phyloP scores from a whole-genome alignment of 2,329 filamentous ascomycete genomes.

The Diaporthe helianthi region DNA sequence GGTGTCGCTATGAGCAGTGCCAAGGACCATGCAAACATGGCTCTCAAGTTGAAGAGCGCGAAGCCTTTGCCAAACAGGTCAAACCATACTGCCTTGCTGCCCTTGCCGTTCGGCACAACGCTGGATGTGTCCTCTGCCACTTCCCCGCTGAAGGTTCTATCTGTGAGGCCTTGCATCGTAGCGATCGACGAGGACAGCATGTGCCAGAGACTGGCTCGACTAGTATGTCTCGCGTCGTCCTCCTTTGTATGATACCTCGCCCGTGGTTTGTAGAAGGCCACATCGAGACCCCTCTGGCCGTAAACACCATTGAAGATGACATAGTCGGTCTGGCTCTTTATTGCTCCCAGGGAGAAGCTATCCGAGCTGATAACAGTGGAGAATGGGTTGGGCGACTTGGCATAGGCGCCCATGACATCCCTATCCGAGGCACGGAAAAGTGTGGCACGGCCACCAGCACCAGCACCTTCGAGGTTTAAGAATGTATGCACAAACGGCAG shows the following conservation, averaged over 20 bases:
- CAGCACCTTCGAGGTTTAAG: constrained; percentile 92
- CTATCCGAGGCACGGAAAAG: constrained; percentile 89
- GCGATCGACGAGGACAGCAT: constrained; percentile 88
- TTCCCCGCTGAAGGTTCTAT: constrained; percentile 68
- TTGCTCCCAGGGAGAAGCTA: constrained; percentile 79
- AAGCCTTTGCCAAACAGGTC: constrained; percentile 85
- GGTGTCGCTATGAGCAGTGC: constrained; percentile 83
- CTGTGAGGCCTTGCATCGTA: constrained; percentile 75
- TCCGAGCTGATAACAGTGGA: constrained; percentile 83
- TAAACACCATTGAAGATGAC: constrained; percentile 78
- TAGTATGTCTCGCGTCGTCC: constrained; percentile 83
- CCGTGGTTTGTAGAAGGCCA: constrained; percentile 89
- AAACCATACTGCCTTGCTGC: constrained; percentile 85
- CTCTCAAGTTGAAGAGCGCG: constrained; percentile 79
- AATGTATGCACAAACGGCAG: constrained; percentile 85
- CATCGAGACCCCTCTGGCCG: constrained; percentile 86
- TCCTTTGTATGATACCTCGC: constrained; percentile 90
- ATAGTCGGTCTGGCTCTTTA: constrained; percentile 90
- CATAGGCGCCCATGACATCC: constrained; percentile 83
- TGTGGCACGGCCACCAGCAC: constrained; percentile 85
- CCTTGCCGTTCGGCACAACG: constrained; percentile 70
- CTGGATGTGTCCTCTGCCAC: constrained; percentile 61
- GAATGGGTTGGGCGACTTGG: constrained; percentile 75
- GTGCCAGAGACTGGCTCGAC: constrained; percentile 79
- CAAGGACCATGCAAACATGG: constrained; percentile 87